Base-by-base conservation (phyloP, 345 rosid species). In the Gossypioides kirkii region DNA sequence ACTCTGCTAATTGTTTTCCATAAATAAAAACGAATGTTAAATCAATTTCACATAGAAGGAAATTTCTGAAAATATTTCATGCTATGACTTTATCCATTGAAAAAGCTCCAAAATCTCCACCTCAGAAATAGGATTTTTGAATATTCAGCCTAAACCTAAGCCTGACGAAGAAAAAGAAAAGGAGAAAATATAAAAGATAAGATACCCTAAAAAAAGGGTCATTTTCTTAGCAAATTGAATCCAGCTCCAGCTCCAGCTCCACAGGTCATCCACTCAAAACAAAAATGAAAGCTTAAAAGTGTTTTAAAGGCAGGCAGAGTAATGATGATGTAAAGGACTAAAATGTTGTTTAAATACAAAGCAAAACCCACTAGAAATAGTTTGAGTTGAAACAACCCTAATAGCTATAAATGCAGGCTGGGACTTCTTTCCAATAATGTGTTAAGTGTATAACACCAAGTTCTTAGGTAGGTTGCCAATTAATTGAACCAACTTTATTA, bases 331-430 rank as follows among this genome's bases (percentile, higher is more conserved):
- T 13, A 23, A 45, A 65, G 32, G 38, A 65, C 54, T 45, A 23
- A 9, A 67, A 14, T 14, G 38, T 23, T 25, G 8, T 67, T 67
- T 16, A 46, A 67, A 7, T 10, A 23, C 55, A 46, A 45, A 66
- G 38, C 70, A 66, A 66, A 66, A 9, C 36, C 71, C 58, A 68
- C 58, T 49, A 25, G 8, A 25, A 47, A 67, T 47, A 25, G 22
- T 8, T 68, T 41, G 4, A 22, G 42, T 50, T 69, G n/a, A 50
- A 50, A 50, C 72, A 69, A 69, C 46, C 71, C 60, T 69, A 50
- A 50, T 28, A 16, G 41, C 55, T 8, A 26, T 47, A 68, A 68
- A 28, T 28, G 72, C 16, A 17, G 18, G 26, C n/a, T 28, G 26
- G n/a, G 45, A 36, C 17, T 14, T 52, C n/a, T 45, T 22, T 28